Evolutionary conservation across 2,329 filamentous ascomycete genomes (phyloP), one percentile per base, ranked within the genome.

Genomic region (Decorospora gaudefroyi): DNA sequence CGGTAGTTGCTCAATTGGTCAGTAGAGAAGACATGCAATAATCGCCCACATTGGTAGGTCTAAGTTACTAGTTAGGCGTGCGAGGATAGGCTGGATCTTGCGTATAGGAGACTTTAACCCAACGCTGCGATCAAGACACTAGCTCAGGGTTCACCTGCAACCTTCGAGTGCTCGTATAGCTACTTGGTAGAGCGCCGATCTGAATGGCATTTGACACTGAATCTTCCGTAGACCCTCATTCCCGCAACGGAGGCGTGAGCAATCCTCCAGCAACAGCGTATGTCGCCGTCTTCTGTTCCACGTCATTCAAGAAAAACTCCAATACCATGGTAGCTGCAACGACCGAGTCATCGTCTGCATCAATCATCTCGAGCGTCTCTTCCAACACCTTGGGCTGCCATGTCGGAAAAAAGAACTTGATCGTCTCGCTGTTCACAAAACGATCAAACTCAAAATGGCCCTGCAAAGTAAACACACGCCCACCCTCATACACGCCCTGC

Each of bases 371-470:
- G 32, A 70, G 42, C 5, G 50, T 49, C 22, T 59, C 34, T 27
- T 41, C 27, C 33, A 66, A 27, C 32, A 50, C 48, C 16, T 56
- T 42, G 3, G 52, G 35, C 3, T 51, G 45, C 64, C 65, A 67
- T 1, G 45, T 51, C 5, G 42, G 49, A 6, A 69, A 68, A 43
- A 73, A 72, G 2, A 65, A 61, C 27, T 67, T 67, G 28, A 73
- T 37, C 1, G 64, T 69, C 55, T 74, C 69, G 0, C 60, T 53
- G 36, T 72, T 74, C 7, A 75, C 57, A 39, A 72, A 74, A 0
- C 57, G 42, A 46, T 75, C 69, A 53, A 76, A 76, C 42, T 76
- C 74, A 15, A 72, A 73, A 47, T 75, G 72, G 0, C 73, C 73
- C 32, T 75, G 72, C 17, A 68, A 69, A 0, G 72, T 76, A 12